Conservation (phyloP, 108 stramenopile species). For the Fistulifera solaris region DNA sequence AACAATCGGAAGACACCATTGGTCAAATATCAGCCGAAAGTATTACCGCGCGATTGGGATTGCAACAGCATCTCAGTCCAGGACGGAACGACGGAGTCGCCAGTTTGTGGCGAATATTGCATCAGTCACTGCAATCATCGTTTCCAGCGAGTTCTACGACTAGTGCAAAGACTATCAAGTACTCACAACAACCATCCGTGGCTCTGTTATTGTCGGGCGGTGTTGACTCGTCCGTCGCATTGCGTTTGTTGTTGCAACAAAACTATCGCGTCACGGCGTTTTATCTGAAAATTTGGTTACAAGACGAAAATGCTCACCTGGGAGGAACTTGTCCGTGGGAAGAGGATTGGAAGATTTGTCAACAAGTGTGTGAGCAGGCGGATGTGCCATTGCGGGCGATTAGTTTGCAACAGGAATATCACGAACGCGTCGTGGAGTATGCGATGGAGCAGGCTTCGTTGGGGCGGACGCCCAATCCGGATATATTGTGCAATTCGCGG, state of each 20-base stretch:
- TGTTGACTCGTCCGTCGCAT: conserved; percentile 93
- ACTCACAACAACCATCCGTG: not conserved
- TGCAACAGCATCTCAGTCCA: conserved; percentile 37
- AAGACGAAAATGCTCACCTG: conserved; percentile 92
- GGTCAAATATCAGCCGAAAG: conserved; percentile 36
- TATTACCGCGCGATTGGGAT: conserved; percentile 41
- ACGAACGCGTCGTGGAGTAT: conserved; percentile 80
- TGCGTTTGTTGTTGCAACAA: conserved; percentile 69
- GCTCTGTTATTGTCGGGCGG: conserved; percentile 93
- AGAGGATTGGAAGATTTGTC: conserved; percentile 68
- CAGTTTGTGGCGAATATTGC: conserved; percentile 55
- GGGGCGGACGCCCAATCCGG: conserved; percentile 96
- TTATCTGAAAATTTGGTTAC: conserved; percentile 97
- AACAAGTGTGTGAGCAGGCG: conserved; percentile 86
- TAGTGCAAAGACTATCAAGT: not conserved
- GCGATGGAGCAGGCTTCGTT: conserved; percentile 75
- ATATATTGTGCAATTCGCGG: conserved; percentile 93
- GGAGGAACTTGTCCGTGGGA: conserved; percentile 91
- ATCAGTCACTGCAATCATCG: conserved; percentile 35
- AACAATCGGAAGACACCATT: conserved; percentile 27
- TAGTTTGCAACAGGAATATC: conserved; percentile 87
- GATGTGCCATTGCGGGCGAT: conserved; percentile 79
- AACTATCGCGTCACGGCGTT: conserved; percentile 89
- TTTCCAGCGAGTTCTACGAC: not conserved
- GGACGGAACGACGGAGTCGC: conserved; percentile 84